Conservation (phyloP, 1,284 basidiomycete species). For the Puccinia horiana region DNA sequence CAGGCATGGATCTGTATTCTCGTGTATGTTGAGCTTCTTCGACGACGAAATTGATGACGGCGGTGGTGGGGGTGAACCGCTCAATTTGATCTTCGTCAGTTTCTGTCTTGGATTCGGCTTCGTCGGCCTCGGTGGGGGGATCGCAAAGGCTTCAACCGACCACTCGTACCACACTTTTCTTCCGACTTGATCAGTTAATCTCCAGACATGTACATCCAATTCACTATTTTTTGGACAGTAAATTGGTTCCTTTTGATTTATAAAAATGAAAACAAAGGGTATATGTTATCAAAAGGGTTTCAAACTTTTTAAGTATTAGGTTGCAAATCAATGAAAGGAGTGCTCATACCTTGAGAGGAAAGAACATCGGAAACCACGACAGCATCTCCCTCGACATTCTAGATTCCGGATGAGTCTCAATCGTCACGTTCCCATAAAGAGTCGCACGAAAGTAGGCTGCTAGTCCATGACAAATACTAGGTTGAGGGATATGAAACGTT, state of each 20-base stretch:
- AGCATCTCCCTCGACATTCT: slow-evolving; percentile 89
- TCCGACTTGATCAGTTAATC: slow-evolving; percentile 71
- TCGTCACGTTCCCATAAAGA: slow-evolving; percentile 79
- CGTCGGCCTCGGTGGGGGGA: slow-evolving; percentile 61
- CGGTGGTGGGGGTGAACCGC: slow-evolving; percentile 49
- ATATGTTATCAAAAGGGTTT: not conserved
- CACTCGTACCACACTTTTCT: slow-evolving; percentile 98
- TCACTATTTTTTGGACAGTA: slow-evolving; percentile 91
- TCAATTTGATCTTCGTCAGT: slow-evolving; percentile 14
- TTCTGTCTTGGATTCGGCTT: slow-evolving; percentile 15
- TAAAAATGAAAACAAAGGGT: not conserved
- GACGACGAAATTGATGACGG: slow-evolving; percentile 4
- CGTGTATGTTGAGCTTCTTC: slow-evolving; percentile 22
- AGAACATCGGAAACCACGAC: slow-evolving; percentile 98
- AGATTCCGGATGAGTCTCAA: slow-evolving; percentile 91
- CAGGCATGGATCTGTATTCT: slow-evolving; percentile 15
- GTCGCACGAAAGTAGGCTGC: slow-evolving; percentile 98
- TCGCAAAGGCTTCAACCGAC: slow-evolving; percentile 81
- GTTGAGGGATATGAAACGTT: slow-evolving; percentile 89
- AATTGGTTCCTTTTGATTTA: slow-evolving; percentile 71
- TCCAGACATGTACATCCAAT: slow-evolving; percentile 90
- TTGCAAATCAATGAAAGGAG: not conserved
- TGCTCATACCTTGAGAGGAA: slow-evolving; percentile 65
- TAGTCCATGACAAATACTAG: slow-evolving; percentile 91
- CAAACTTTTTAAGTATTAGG: slow-evolving; percentile 2